These are phyloP conservation scores for Scleroderma citrinum DNA, from an alignment of 768 basidiomycete genomes.

Conservation along the genomic window DNA sequence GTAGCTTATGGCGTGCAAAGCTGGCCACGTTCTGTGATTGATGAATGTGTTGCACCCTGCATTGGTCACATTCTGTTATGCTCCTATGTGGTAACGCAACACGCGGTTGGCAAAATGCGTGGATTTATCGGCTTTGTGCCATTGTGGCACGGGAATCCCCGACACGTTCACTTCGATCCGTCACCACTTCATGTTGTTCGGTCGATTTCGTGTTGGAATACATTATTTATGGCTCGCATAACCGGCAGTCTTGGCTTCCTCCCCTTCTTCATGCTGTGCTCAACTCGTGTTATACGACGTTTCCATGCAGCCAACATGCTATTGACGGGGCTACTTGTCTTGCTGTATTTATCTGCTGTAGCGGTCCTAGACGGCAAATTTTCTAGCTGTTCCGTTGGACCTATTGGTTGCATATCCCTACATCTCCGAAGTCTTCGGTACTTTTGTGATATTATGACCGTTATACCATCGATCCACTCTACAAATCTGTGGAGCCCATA, in stretches of 20 bases:
- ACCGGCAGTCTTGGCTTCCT: neutral
- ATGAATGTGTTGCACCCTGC: slow-evolving; percentile 13
- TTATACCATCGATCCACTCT: neutral
- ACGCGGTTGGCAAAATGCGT: slow-evolving; percentile 14
- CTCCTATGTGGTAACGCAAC: slow-evolving; percentile 12
- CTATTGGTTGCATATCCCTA: neutral
- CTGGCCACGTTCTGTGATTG: slow-evolving; percentile 24
- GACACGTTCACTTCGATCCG: slow-evolving; percentile 16
- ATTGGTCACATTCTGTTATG: slow-evolving; percentile 16
- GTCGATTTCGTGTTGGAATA: slow-evolving; percentile 13
- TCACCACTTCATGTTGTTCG: slow-evolving; percentile 9
- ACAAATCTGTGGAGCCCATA: too few relatives aligned
- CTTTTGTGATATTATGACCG: neutral
- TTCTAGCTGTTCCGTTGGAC: neutral
- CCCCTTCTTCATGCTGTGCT: neutral
- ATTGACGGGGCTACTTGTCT: neutral
- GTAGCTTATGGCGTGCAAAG: slow-evolving; percentile 20
- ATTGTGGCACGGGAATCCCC: slow-evolving; percentile 19
- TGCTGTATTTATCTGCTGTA: neutral
- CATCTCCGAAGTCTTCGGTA: neutral
- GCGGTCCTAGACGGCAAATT: neutral
- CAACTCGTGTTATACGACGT: neutral
- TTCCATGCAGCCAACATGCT: neutral
- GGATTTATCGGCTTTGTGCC: slow-evolving; percentile 2
- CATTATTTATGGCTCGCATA: slow-evolving; percentile 1